Percentiles rank a stretch among this genome's conserved stretches.
These are phyloP conservation scores for Babesia gibsoni DNA, from an alignment of 169 alveolate genomes.

Conservation along the genomic window DNA sequence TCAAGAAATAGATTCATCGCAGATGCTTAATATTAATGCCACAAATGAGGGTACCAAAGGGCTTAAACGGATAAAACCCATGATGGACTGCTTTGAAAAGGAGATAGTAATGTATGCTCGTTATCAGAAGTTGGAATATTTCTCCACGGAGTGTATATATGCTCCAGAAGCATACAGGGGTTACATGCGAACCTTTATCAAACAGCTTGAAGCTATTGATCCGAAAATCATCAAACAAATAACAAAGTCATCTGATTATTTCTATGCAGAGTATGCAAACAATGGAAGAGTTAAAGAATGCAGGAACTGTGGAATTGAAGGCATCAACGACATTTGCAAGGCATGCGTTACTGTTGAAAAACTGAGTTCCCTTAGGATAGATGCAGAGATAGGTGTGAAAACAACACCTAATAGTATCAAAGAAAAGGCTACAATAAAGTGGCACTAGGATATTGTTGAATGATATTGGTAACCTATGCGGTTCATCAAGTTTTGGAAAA, in stretches of 20 bases:
- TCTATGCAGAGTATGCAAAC: conserved; percentile 39
- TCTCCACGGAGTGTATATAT: conserved; percentile 96
- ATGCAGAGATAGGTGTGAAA: too few species aligned
- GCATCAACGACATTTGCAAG: conserved; percentile 42
- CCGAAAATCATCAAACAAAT: conserved; percentile 68
- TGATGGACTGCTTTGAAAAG: conserved; percentile 92
- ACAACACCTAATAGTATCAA: too few species aligned
- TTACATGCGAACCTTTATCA: conserved; percentile 90
- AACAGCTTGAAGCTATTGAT: conserved; percentile 83
- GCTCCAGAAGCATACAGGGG: conserved; percentile 97
- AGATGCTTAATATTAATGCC: too few species aligned
- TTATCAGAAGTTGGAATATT: conserved; percentile 89
- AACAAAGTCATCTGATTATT: conserved; percentile 61
- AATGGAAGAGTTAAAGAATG: conserved; percentile 18
- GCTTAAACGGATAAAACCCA: conserved; percentile 92
- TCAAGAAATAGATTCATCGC: too few species aligned
- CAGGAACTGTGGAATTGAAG: conserved; percentile 40
- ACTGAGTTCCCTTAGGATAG: not conserved
- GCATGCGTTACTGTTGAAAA: conserved; percentile 33
- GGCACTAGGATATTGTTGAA: too few species aligned
- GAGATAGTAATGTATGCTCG: conserved; percentile 97
- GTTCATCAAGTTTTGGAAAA: too few species aligned
- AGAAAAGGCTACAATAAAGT: too few species aligned
- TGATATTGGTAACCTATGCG: too few species aligned
- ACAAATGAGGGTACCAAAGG: too few species aligned